Base-by-base conservation (phyloP, 768 basidiomycete genomes). In the Termitomyces sp. region DNA sequence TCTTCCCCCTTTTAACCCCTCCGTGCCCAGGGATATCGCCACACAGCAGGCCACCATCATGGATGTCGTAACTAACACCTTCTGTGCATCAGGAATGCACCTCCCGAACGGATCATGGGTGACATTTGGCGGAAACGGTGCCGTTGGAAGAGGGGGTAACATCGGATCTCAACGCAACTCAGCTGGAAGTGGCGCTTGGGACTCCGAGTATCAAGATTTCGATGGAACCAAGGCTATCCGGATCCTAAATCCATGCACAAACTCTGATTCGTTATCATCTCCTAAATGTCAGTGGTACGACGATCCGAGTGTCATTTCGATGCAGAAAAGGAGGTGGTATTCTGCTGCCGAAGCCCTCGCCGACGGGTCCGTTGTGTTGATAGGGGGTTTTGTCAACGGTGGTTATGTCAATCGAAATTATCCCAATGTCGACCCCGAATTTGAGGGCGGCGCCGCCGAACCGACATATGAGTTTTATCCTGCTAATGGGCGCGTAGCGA, bases 401-500 rank as follows among this genome's bases (percentile, higher is more conserved):
- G 88, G 89, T 27, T 91, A 89, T 65, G 74, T 91, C 66, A 91
- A 91, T 69, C 73, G 86, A 23, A 90, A 90, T 62, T 79, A 72
- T 32, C 89, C 89, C 21, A 86, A 86, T 63, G 70, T 60, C 17
- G 87, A 91, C 60, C 89, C 88, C 1, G 69, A 68, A 1, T 73
- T 66, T 23, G 78, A 84, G 63, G 86, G 86, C 40, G 84, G 84
- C 37, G 88, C 80, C 11, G 86, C 90, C 3, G 89, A 94, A 62
- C 86, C 88, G 19, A 90, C 90, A 0, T 88, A 81, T 66, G 92
- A 94, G 72, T 90, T 91, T 69, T 94, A 79, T 71, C 93, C 93
- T 10, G 75, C 82, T 9, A 80, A 75, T 35, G 77, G 78, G 12
- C 65, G 70, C 6, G 55, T 65, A 7, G 77, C 80, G 3, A 74